phyloP scores from a whole-genome alignment of 108 stramenopile genomes.

The Fragilariopsis cylindrus region DNA sequence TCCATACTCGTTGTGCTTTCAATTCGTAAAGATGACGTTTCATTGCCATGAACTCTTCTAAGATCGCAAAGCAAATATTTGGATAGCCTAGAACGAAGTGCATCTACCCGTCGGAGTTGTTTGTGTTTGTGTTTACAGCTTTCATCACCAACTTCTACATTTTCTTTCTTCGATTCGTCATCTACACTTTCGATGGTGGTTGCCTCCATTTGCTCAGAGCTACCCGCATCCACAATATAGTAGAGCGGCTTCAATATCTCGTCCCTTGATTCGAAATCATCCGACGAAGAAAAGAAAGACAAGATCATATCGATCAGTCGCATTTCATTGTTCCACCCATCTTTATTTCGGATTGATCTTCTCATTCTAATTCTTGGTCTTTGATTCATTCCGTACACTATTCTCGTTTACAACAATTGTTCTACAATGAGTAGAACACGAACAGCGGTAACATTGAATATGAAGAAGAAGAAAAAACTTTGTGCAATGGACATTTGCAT shows the following conservation, averaged over 20 bases:
- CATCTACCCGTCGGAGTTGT: not conserved
- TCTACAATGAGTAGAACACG: not conserved
- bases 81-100: no score
- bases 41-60: not conserved
- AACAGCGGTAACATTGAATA: not conserved
- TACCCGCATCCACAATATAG: constrained; percentile 7
- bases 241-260: constrained; percentile 20
- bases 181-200: not conserved
- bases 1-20: not conserved
- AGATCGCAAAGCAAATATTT: not conserved
- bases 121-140: not conserved
- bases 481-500: no score
- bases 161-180: constrained; percentile 7
- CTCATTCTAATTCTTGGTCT: not conserved
- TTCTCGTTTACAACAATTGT: not conserved
- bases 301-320: not conserved
- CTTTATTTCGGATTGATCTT: not conserved
- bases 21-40: not conserved
- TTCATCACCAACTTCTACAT: not conserved
- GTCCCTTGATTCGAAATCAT: not conserved
- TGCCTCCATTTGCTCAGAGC: constrained; percentile 14
- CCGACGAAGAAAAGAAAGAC: not conserved
- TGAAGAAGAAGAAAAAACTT: no score
- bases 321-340: not conserved
- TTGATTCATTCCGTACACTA: not conserved